Percentiles rank a stretch among this genome's conserved stretches.
phyloP scores from a whole-genome alignment of 2,329 filamentous ascomycete species.

The Alternaria metachromatica region DNA sequence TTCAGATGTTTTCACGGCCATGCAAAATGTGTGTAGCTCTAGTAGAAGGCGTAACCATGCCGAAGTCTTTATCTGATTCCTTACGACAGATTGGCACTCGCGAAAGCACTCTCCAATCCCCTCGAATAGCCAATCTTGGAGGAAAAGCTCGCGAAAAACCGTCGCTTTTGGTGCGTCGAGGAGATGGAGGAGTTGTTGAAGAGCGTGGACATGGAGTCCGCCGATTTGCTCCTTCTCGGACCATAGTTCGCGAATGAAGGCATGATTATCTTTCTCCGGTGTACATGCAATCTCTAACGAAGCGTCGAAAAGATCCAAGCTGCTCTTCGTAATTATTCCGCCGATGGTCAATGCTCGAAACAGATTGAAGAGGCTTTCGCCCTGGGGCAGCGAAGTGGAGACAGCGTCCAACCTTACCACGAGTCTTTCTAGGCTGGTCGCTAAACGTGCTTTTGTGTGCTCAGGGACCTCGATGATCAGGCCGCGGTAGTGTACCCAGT shows the following conservation, averaged over 20 bases:
- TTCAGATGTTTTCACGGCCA: constrained; percentile 19
- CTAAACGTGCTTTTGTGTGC: constrained; percentile 25
- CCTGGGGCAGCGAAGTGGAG: background rate
- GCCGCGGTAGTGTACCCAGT: constrained; percentile 20
- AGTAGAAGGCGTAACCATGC: constrained; percentile 27
- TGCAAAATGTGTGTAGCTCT: constrained; percentile 32
- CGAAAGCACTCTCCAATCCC: constrained; percentile 33
- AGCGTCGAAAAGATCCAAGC: constrained; percentile 33
- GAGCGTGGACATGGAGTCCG: constrained; percentile 21
- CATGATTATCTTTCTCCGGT: constrained; percentile 11
- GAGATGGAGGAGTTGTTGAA: constrained; percentile 25
- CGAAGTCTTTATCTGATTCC: constrained; percentile 21
- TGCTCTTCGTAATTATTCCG: constrained; percentile 25
- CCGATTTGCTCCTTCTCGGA: constrained; percentile 16
- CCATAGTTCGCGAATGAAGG: constrained; percentile 20
- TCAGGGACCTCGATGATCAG: constrained; percentile 31
- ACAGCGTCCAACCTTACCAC: constrained; percentile 12
- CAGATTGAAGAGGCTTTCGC: constrained; percentile 18
- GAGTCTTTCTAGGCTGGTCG: constrained; percentile 21
- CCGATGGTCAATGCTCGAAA: constrained; percentile 27
- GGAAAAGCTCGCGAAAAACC: constrained; percentile 21
- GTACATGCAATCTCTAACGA: constrained; percentile 19
- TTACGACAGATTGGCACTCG: constrained; percentile 29
- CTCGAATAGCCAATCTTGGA: constrained; percentile 23
- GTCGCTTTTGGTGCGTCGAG: constrained; percentile 21